phyloP scores from a whole-genome alignment of 495 filamentous ascomycete species.

The Xylaria intraflava region DNA sequence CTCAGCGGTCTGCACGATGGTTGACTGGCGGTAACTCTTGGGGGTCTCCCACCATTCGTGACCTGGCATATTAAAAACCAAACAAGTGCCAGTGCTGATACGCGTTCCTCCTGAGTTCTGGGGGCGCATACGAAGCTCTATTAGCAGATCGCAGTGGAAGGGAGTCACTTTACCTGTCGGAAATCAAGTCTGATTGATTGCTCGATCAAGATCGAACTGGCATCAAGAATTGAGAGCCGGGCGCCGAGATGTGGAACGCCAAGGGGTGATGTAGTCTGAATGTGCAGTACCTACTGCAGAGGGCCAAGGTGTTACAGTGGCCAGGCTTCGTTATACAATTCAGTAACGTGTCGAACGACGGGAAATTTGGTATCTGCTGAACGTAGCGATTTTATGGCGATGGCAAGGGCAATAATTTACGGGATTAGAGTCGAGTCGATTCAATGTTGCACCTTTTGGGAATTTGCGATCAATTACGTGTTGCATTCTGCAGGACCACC shows the following conservation, averaged over 20 bases:
- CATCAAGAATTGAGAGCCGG: background rate
- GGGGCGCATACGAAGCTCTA: background rate
- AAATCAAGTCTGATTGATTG: background rate
- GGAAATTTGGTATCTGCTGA: conserved; percentile 17
- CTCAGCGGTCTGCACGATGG: background rate
- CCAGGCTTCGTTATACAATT: conserved; percentile 21
- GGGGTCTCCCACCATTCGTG: background rate
- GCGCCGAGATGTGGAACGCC: background rate
- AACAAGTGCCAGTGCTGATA: background rate
- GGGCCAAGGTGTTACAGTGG: conserved; percentile 13
- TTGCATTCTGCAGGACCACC: conserved; percentile 31
- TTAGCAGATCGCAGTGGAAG: conserved; percentile 4
- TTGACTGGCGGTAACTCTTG: background rate
- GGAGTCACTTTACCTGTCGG: conserved; percentile 10
- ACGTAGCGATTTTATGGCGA: conserved; percentile 26
- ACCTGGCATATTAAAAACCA: background rate
- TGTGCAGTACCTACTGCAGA: conserved; percentile 11
- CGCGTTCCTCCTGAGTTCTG: background rate
- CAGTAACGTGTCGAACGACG: conserved; percentile 22
- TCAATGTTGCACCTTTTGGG: conserved; percentile 31
- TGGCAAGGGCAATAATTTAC: conserved; percentile 24
- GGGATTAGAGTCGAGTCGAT: conserved; percentile 31
- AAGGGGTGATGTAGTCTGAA: conserved; percentile 2
- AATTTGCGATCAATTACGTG: conserved; percentile 35
- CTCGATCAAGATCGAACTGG: background rate